A percentile compares a stretch with the other conserved stretches of the same genome.
Conservation (phyloP, 1,284 basidiomycete genomes). For the Apiotrichum gamsii region DNA sequence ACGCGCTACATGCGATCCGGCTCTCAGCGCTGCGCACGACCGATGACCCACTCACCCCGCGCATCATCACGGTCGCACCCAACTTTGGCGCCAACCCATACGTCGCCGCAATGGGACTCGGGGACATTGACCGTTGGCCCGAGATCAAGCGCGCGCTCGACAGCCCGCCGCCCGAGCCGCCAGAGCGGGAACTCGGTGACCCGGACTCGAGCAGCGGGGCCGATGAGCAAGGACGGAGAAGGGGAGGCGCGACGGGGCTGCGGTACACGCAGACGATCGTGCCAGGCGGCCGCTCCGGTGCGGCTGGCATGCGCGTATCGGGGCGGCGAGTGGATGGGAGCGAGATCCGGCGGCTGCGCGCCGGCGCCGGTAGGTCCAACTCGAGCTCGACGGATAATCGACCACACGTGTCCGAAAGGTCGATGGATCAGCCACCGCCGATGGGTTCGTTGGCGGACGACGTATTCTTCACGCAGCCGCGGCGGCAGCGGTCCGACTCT, state of each 20-base stretch:
- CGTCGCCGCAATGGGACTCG: slow-evolving; percentile 66
- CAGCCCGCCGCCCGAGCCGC: slow-evolving; percentile 52
- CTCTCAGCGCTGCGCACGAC: slow-evolving; percentile 79
- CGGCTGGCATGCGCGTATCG: slow-evolving; percentile 60
- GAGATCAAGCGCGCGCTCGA: slow-evolving; percentile 58
- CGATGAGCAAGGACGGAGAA: slow-evolving; percentile 12
- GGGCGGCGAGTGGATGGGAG: slow-evolving; percentile 14
- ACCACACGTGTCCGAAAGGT: slow-evolving; percentile 13
- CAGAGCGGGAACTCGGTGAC: slow-evolving; percentile 32
- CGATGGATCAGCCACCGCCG: slow-evolving; percentile 12
- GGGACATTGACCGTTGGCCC: slow-evolving; percentile 73
- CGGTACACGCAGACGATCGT: slow-evolving; percentile 83
- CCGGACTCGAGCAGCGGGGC: slow-evolving; percentile 1
- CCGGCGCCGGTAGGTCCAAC: slow-evolving; percentile 15
- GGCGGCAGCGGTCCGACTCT: slow-evolving; percentile 36
- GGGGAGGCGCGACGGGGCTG: slow-evolving; percentile 53
- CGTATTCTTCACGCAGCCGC: slow-evolving; percentile 24
- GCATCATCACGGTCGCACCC: slow-evolving; percentile 64
- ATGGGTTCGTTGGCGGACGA: slow-evolving; percentile 14
- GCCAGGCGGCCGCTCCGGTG: slow-evolving; percentile 56
- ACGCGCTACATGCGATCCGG: slow-evolving; percentile 75
- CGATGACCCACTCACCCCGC: slow-evolving; percentile 72
- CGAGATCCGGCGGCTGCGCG: neutral
- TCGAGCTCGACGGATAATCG: slow-evolving; percentile 15
- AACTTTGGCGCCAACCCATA: slow-evolving; percentile 68